phyloP scores from a whole-genome alignment of 306 rosid genomes.

The Dryas alaskensis region DNA sequence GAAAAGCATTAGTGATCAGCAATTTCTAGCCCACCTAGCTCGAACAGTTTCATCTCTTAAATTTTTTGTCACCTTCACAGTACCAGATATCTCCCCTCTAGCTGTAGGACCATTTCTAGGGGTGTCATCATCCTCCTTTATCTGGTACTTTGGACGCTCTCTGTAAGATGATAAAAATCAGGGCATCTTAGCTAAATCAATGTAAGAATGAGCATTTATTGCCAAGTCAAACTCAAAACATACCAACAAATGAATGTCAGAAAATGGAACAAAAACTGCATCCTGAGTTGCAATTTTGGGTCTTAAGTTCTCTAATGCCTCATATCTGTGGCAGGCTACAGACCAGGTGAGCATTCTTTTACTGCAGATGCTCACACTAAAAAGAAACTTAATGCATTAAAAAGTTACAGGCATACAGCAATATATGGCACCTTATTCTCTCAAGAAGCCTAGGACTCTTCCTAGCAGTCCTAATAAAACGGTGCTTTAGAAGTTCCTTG shows the following conservation, averaged over 20 bases:
- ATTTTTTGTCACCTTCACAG: slow-evolving; percentile 65
- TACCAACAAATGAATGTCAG: slow-evolving; percentile 8
- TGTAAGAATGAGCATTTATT: slow-evolving; percentile 19
- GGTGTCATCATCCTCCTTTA: slow-evolving; percentile 62
- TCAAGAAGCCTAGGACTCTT: slow-evolving; percentile 82
- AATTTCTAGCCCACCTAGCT: slow-evolving; percentile 56
- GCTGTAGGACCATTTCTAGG: slow-evolving; percentile 55
- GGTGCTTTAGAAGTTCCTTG: slow-evolving; percentile 91
- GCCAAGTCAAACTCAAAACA: slow-evolving; percentile 27
- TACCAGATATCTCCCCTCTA: slow-evolving; percentile 60
- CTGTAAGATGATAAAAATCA: slow-evolving; percentile 47
- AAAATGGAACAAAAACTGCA: slow-evolving; percentile 16
- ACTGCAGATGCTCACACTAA: slow-evolving; percentile 1
- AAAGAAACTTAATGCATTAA: neutral
- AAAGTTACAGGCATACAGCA: neutral
- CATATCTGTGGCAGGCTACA: slow-evolving; percentile 8
- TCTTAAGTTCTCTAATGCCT: slow-evolving; percentile 2
- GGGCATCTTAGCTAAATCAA: slow-evolving; percentile 27
- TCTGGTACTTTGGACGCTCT: slow-evolving; percentile 84
- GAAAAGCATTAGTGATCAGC: slow-evolving; percentile 14
- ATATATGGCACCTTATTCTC: slow-evolving; percentile 73
- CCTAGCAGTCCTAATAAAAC: slow-evolving; percentile 85
- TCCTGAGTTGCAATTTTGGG: slow-evolving; percentile 14
- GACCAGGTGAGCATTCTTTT: slow-evolving; percentile 13
- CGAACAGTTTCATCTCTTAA: slow-evolving; percentile 60